Base-by-base conservation (phyloP, 78 protist genomes). In the Dictyostelium brefeldianum region DNA sequence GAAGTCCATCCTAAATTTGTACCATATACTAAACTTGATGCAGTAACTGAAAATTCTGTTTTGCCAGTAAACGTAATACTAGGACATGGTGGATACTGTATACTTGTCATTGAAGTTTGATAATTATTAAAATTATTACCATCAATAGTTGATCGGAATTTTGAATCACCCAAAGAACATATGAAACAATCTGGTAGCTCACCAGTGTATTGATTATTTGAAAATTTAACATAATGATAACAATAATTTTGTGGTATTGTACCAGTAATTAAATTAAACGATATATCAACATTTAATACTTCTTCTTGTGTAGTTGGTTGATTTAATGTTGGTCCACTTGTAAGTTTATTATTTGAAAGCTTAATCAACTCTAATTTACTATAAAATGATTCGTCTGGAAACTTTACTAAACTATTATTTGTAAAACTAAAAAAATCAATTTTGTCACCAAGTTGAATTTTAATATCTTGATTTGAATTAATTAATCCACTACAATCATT, bases 71-170 rank as follows among this genome's bases (percentile, higher is more conserved):
- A 46, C 3, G 48, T 5, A 22, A 75, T 50, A 36, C 81, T 48
- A 15, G 81, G 3, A 50, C 81, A 75, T 9, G 4, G 1, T 50
- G 81, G 81, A 27, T 50, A 43, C 56, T 51, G 56, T 27, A 14
- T 29, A 67, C n/a, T 18, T 20, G 41, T 25, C n/a, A 18, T 18
- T 17, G 41, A 46, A 48, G 27, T 20, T 0, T 11, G 18, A 51
- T 48, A 75, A 27, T 51, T 75, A n/a, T 11, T 27, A 25, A 75
- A 75, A 75, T 50, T 54, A 75, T 75, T 75, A 14, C 43, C 43
- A 3, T 27, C 22, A 10, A 75, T 27, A 0, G 0, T 36, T 15
- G 22, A 15, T 50, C 64, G 48, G 1, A 75, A 4, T 10, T 7
- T 25, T 48, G 11, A 18, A 75, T 25, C 27, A 11, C 27, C 51